These are phyloP conservation scores for Magnaporthiopsis incrustans DNA, from an alignment of 2,329 filamentous ascomycete species.

Conservation along the genomic window DNA sequence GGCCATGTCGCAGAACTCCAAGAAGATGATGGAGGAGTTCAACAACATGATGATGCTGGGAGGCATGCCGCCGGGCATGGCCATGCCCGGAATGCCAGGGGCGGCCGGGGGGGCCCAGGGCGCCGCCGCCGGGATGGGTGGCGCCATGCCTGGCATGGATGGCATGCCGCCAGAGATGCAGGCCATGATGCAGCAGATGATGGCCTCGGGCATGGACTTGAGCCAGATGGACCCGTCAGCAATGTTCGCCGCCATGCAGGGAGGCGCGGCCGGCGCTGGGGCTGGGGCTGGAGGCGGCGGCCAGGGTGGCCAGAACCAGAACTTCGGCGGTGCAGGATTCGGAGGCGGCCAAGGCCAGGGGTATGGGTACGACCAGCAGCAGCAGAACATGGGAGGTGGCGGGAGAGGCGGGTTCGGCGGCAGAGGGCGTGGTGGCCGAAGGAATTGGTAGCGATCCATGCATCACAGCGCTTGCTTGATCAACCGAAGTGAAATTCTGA, in stretches of 20 bases:
- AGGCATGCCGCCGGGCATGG: conserved; percentile 29
- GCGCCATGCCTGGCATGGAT: conserved; percentile 49
- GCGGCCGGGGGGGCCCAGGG: conserved; percentile 22
- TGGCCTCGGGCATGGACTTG: conserved; percentile 56
- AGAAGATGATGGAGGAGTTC: conserved; percentile 72
- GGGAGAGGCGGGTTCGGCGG: conserved; percentile 15
- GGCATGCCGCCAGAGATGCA: conserved; percentile 61
- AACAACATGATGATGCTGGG: conserved; percentile 61
- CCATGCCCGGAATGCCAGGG: conserved; percentile 30
- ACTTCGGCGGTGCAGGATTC: conserved; percentile 36
- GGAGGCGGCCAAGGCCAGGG: conserved; percentile 44
- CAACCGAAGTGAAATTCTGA: not conserved
- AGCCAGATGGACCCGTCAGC: conserved; percentile 56
- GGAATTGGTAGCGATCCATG: not conserved
- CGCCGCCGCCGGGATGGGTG: conserved; percentile 21
- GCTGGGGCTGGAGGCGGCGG: conserved; percentile 34
- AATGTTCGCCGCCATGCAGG: conserved; percentile 52
- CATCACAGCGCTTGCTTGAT: too few relatives aligned
- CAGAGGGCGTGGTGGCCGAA: conserved; percentile 16
- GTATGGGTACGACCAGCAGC: conserved; percentile 28
- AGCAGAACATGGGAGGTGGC: conserved; percentile 28
- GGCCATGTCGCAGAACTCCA: conserved; percentile 53
- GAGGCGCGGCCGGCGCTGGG: conserved; percentile 26
- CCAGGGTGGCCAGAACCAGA: conserved; percentile 43
- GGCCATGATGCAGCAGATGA: conserved; percentile 64